These are phyloP conservation scores for Calonectria crousiana DNA, from an alignment of 2,329 filamentous ascomycete species.

Conservation along the genomic window DNA sequence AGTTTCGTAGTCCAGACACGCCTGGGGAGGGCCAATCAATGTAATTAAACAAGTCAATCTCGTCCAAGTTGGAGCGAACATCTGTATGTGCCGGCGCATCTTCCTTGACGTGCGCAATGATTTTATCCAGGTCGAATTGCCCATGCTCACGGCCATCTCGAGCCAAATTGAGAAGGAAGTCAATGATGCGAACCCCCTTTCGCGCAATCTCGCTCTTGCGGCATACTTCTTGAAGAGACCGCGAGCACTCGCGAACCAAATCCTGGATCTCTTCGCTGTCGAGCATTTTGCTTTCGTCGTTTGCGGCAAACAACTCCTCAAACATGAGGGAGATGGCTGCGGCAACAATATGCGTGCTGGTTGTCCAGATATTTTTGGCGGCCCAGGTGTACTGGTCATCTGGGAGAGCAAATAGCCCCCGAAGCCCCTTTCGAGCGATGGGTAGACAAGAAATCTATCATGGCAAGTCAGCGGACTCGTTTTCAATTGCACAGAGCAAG, in stretches of 20 bases:
- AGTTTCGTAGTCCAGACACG: background rate
- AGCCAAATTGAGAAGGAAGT: background rate
- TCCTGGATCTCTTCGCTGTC: background rate
- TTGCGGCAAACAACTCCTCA: background rate
- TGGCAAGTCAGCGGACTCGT: background rate
- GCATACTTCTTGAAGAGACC: background rate
- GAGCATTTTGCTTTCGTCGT: background rate
- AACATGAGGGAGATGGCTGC: background rate
- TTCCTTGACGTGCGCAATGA: background rate
- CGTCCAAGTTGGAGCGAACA: background rate
- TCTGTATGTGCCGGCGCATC: background rate
- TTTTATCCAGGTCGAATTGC: background rate
- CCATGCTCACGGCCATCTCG: background rate
- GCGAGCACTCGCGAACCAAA: background rate
- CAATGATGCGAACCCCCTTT: background rate
- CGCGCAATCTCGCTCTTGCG: background rate
- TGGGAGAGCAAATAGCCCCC: background rate
- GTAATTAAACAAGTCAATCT: background rate
- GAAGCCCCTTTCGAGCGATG: background rate
- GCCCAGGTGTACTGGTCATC: background rate
- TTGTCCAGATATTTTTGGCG: background rate
- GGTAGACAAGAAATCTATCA: background rate
- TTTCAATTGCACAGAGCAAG: fast-evolving
- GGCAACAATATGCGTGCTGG: background rate
- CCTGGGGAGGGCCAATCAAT: background rate